Evolutionary conservation across 2,329 filamentous ascomycete species (phyloP).

Genomic region (Fusarium tricinctum): DNA sequence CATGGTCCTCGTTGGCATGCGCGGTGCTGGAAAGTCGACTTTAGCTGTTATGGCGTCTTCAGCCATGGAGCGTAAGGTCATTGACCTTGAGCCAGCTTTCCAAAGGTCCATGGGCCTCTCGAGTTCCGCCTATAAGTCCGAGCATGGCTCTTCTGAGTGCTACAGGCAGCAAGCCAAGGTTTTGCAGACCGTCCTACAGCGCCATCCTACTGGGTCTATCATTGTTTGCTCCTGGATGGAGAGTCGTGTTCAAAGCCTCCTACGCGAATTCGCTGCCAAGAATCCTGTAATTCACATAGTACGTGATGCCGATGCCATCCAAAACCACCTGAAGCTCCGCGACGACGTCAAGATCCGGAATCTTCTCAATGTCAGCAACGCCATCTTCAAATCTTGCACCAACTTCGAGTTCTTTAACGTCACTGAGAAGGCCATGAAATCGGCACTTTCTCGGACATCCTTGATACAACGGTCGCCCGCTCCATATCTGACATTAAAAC

Average conservation of each 20-base stretch:
- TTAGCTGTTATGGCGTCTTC: conserved; percentile 81
- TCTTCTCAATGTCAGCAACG: conserved; percentile 69
- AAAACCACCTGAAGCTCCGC: conserved; percentile 70
- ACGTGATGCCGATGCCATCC: conserved; percentile 75
- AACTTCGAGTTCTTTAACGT: conserved; percentile 85
- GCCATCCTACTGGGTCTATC: conserved; percentile 72
- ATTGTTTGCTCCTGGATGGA: conserved; percentile 82
- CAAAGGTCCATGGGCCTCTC: conserved; percentile 73
- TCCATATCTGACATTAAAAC: conserved; percentile 76
- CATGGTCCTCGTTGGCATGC: conserved; percentile 79
- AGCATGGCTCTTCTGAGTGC: conserved; percentile 73
- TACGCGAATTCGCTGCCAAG: conserved; percentile 72
- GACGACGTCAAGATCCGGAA: conserved; percentile 69
- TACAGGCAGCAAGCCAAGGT: conserved; percentile 74
- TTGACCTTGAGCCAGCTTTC: conserved; percentile 79
- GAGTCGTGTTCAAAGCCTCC: conserved; percentile 69
- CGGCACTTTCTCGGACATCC: conserved; percentile 26
- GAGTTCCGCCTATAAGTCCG: conserved; percentile 73
- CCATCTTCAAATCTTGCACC: conserved; percentile 74
- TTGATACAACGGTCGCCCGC: conserved; percentile 60
- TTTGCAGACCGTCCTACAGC: conserved; percentile 70
- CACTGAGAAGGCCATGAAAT: conserved; percentile 65
- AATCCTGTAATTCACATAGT: conserved; percentile 80
- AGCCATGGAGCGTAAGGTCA: conserved; percentile 75
- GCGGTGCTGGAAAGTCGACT: conserved; percentile 81